Evolutionary conservation across 306 rosid genomes (phyloP).

Genomic region (Prunus armeniaca): DNA sequence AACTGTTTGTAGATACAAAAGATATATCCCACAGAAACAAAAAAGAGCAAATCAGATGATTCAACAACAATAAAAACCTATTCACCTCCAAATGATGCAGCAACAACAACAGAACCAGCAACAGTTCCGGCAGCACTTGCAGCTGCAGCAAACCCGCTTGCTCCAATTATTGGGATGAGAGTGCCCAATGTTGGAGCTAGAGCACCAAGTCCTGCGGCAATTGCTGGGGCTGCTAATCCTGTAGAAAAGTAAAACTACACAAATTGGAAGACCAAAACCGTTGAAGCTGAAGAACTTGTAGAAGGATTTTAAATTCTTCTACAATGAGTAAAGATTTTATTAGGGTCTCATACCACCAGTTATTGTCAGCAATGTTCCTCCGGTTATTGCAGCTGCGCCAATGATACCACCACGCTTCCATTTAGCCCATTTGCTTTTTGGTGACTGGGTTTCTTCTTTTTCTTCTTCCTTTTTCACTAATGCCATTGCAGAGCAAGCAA

Average conservation of each 20-base stretch:
- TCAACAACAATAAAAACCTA: constrained; percentile 13
- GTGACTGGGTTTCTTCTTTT: constrained; percentile 46
- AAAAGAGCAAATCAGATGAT: not conserved
- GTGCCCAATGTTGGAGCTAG: constrained; percentile 95
- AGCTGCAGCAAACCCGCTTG: constrained; percentile 91
- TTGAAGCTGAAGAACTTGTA: constrained; percentile 15
- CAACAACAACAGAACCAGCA: constrained; percentile 96
- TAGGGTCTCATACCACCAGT: constrained; percentile 75
- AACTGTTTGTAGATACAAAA: not conserved
- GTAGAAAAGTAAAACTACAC: constrained; percentile 29
- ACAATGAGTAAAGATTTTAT: constrained; percentile 9
- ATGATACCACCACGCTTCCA: constrained; percentile 94
- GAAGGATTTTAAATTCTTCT: constrained; percentile 8
- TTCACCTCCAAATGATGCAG: constrained; percentile 95
- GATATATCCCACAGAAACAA: constrained; percentile 13
- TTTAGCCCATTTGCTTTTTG: constrained; percentile 67
- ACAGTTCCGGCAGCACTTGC: constrained; percentile 92
- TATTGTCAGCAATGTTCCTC: constrained; percentile 85
- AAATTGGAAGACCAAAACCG: constrained; percentile 13
- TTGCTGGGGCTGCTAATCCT: constrained; percentile 98
- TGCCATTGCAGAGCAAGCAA: constrained; percentile 93
- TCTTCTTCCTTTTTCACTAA: constrained; percentile 53
- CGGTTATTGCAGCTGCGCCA: constrained; percentile 95
- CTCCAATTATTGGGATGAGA: constrained; percentile 83
- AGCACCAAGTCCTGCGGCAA: constrained; percentile 88